Evolutionary conservation across 768 basidiomycete species (phyloP), one percentile per base, ranked within the genome.

Genomic region (Vararia minispora): DNA sequence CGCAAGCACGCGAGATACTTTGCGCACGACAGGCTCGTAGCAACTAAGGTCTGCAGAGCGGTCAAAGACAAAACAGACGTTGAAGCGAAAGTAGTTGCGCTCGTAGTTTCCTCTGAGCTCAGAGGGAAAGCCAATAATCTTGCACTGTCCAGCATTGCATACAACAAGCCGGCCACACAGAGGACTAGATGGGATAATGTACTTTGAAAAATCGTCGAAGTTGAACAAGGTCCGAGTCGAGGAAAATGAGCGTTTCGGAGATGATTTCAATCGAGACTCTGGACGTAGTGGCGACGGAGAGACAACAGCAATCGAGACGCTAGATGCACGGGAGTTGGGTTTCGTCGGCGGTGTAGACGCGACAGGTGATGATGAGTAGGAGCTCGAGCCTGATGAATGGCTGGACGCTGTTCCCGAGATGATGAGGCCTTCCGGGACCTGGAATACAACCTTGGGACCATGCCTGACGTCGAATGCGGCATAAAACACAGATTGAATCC

Each of bases 11-110:
- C 92, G 77, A 48, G 83, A 89, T 29, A 90, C 79, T 66, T 99
- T 99, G 35, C 94, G 75, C 7, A 97, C 89, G 35, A 99, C 76
- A 3, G 91, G 88, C 47, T 98, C 94, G 61, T 92, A 98, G 48
- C 90, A 92, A 52, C 88, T 90, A 38, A 97, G 64, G 57, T 95
- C 91, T 9, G 89, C 89, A 18, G 73, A 72, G 31, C 86, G 76
- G 33, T 90, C 84, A 58, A 99, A 99, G 3, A 97, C 94, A 57
- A 97, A 95, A 58, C 92, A 97, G 20, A 97, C 62, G 55, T 98
- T 98, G 61, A 86, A 97, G 46, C 82, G 71, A 58, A 95, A 92
- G 57, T 83, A 88, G 52, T 91, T 84, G 20, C 94, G 71, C 40
- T 75, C 67, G 54, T 97, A 95, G 46, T 67, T 73, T 25, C 48